phyloP scores from a whole-genome alignment of 1,284 basidiomycete genomes.

The Marasmius tenuissimus region DNA sequence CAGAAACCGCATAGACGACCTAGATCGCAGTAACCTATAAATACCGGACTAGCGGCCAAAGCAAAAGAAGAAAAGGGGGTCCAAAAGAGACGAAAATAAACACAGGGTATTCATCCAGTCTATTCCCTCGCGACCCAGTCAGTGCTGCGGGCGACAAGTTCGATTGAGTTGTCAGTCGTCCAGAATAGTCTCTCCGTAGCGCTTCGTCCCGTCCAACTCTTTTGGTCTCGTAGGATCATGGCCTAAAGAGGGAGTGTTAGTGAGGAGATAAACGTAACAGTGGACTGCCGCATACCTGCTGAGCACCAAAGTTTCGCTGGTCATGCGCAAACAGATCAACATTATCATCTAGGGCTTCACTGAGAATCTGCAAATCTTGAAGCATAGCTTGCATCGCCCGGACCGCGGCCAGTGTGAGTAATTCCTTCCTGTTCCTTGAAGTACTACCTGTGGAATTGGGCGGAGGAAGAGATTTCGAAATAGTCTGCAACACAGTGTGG shows the following conservation, averaged over 20 bases:
- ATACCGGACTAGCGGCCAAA: neutral
- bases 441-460: conserved; percentile 45
- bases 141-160: conserved; percentile 76
- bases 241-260: conserved; percentile 50
- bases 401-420: conserved; percentile 67
- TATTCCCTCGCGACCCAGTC: conserved; percentile 82
- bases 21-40: neutral
- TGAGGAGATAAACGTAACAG: neutral
- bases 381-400: conserved; percentile 81
- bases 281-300: conserved; percentile 63
- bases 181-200: conserved; percentile 88
- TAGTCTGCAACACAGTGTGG: conserved; percentile 79
- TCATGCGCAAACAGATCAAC: conserved; percentile 89
- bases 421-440: conserved; percentile 71
- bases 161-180: conserved; percentile 84
- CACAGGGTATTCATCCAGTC: conserved; percentile 11
- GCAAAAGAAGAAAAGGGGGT: neutral
- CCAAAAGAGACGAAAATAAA: neutral
- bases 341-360: conserved; percentile 86
- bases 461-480: conserved; percentile 67
- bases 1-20: neutral
- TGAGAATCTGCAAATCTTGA: conserved; percentile 80
- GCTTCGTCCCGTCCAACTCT: conserved; percentile 87
- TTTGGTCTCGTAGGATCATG: conserved; percentile 90
- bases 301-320: conserved; percentile 89